Evolutionary conservation across 1,139 yeast genomes (phyloP).

Genomic region (Candida sp.): DNA sequence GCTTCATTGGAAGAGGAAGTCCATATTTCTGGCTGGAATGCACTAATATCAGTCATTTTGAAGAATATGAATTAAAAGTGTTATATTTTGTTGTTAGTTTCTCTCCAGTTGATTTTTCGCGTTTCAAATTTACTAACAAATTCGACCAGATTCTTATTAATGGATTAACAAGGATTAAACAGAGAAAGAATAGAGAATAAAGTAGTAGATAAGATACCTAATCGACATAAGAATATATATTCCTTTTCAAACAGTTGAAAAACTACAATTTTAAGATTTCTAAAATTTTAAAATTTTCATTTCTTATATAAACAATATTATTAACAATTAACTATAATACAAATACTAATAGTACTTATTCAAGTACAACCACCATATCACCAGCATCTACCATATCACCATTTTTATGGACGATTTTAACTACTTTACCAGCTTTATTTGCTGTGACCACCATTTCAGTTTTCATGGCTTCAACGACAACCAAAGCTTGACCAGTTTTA

Average conservation of each 20-base stretch:
- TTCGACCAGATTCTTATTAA: too few relatives aligned
- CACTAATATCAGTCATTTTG: slow-evolving; percentile 4
- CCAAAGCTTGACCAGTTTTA: slow-evolving; percentile 69
- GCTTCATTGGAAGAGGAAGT: slow-evolving; percentile 66
- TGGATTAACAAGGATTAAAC: too few relatives aligned
- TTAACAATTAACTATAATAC: neutral
- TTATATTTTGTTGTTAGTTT: too few relatives aligned
- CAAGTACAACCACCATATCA: slow-evolving; percentile 81
- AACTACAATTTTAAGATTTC: too few relatives aligned
- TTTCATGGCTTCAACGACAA: slow-evolving; percentile 97
- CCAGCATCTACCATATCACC: slow-evolving; percentile 98
- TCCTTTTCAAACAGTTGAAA: too few relatives aligned
- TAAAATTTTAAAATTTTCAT: too few relatives aligned
- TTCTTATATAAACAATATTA: too few relatives aligned
- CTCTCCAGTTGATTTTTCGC: too few relatives aligned
- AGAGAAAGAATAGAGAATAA: too few relatives aligned
- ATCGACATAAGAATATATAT: too few relatives aligned
- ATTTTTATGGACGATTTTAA: slow-evolving; percentile 71
- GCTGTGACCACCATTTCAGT: slow-evolving; percentile 91
- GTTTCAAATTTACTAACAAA: too few relatives aligned
- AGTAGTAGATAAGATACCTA: too few relatives aligned
- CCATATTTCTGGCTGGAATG: slow-evolving; percentile 59
- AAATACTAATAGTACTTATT: slow-evolving; percentile 11
- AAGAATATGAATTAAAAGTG: neutral
- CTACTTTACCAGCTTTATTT: slow-evolving; percentile 70